Evolutionary conservation across 2,329 filamentous ascomycete species (phyloP), one percentile per base, ranked within the genome.

Genomic region (Plenodomus biglobosus): DNA sequence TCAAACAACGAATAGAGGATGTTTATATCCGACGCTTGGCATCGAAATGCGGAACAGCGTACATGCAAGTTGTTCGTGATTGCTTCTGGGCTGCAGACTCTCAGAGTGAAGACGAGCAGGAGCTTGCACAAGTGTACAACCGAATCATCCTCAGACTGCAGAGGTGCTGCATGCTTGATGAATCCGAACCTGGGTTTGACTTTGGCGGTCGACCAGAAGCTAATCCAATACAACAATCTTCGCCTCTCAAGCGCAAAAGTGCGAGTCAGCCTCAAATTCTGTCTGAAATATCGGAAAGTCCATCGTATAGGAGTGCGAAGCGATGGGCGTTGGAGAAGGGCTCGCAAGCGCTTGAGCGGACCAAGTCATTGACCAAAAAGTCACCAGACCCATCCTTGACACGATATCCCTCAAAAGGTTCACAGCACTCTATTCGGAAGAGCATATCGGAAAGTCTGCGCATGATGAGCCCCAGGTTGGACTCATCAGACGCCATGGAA

Each of bases 41-140:
- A 0, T 81, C 83, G 3, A 82, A 83, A 64, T 91, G 88, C 57
- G 87, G 88, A 13, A 87, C 83, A 7, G 77, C 87, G 0, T 92
- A 90, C 69, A 86, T 85, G 80, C 86, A 85, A 62, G 87, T 86
- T 0, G 87, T 90, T 1, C 81, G 87, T 63, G 79, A 82, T 2
- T 91, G 87, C 59, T 85, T 87, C 77, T 78, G 78, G 48, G 85
- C 86, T n/a, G 84, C 86, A 2, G 86, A 90, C 53, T 63, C 57
- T 24, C 61, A 53, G 20, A 52, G 57, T 7, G 63, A 71, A 32
- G 59, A 52, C 44, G 41, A 77, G 40, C 54, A 68, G 24, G 61
- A 66, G 42, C 55, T 68, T 36, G 49, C 58, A 24, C 65, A 70
- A 41, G 48, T 70, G 3, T 73, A 73, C 50, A 66, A 67, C 22